Base-by-base conservation (phyloP, 495 filamentous ascomycete genomes). In the Chaetomidium leptoderma region DNA sequence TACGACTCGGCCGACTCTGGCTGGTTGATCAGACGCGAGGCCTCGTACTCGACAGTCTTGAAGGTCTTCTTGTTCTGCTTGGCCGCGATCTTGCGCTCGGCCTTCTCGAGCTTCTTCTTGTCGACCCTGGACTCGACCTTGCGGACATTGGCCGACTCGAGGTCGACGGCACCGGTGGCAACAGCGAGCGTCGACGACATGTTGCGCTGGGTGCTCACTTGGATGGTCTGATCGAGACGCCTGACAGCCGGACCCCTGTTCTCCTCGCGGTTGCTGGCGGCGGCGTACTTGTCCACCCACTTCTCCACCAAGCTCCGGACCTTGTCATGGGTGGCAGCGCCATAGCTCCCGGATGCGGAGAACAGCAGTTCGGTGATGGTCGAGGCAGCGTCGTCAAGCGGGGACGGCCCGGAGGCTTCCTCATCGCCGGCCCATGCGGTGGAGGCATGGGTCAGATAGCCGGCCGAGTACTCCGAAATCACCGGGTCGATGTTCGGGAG, bases 71-170 rank as follows among this genome's bases (percentile, higher is more conserved):
- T 93, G 76, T 88, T 95, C 78, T 97, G 93, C 78, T 99, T 99
- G 66, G 91, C 92, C 57, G 88, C 89, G 69, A 99, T 95, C 79
- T 99, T 99, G 35, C 89, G 81, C 74, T 99, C 93, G 8, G 93
- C 93, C 78, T 99, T 99, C 74, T 99, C 93, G 1, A 99, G 86
- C 80, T 99, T 99, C 86, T 97, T 99, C 71, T 86, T 84, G 74
- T 99, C 95, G 49, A 99, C 93, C 63, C 91, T 87, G 57, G 92
- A 97, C 75, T 99, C 93, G 24, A 99, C 87, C 78, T 97, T 97
- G 51, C 92, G 80, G 19, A 82, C 75, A 63, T 91, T 92, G 61
- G 91, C 91, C 36, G 93, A 93, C 70, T 99, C 93, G 43, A 99
- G 78, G 69, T 99, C 93, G 30, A 97, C 91, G 48, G 77, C 83